Evolutionary conservation across 2,329 filamentous ascomycete species (phyloP).

Genomic region (Thermoascus crustaceus): DNA sequence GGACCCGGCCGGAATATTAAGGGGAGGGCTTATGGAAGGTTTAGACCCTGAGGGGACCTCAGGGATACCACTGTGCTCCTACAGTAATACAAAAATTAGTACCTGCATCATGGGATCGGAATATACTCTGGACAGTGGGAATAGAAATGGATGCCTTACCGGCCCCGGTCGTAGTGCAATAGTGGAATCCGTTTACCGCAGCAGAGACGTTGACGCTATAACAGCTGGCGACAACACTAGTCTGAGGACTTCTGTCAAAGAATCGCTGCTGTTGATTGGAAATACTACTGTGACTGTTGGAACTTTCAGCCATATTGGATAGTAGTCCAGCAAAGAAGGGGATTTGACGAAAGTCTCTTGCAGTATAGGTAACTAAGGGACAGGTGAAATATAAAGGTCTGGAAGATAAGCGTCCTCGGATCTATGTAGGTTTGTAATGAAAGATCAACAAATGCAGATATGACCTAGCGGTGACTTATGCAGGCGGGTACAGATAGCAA

Average conservation of each 20-base stretch:
- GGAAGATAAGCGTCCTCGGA: too few species aligned
- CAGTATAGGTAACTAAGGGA: too few species aligned
- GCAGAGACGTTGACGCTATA: slow-evolving; percentile 70
- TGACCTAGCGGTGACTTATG: too few species aligned
- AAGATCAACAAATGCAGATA: too few species aligned
- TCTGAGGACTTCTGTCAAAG: slow-evolving; percentile 41
- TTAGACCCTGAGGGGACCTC: slow-evolving; percentile 83
- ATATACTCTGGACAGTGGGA: too few species aligned
- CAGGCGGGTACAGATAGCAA: too few species aligned
- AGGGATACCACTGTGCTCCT: slow-evolving; percentile 91
- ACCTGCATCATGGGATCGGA: too few species aligned
- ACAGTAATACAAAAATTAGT: slow-evolving; percentile 1
- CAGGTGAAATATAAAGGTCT: too few species aligned
- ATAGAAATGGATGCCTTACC: too few species aligned
- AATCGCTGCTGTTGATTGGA: slow-evolving; percentile 51
- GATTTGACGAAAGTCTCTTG: slow-evolving; percentile 2
- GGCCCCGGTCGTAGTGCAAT: slow-evolving; percentile 86
- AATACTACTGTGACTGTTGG: slow-evolving; percentile 68
- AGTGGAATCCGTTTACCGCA: slow-evolving; percentile 76
- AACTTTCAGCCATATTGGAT: slow-evolving; percentile 39
- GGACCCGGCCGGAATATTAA: slow-evolving; percentile 62
- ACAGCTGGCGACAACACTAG: slow-evolving; percentile 82
- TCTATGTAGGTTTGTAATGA: too few species aligned
- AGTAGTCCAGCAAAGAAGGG: slow-evolving; percentile 7
- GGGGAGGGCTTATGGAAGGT: slow-evolving; percentile 82